phyloP scores from a whole-genome alignment of 2,329 filamentous ascomycete genomes.

The Cladosporium sp. region DNA sequence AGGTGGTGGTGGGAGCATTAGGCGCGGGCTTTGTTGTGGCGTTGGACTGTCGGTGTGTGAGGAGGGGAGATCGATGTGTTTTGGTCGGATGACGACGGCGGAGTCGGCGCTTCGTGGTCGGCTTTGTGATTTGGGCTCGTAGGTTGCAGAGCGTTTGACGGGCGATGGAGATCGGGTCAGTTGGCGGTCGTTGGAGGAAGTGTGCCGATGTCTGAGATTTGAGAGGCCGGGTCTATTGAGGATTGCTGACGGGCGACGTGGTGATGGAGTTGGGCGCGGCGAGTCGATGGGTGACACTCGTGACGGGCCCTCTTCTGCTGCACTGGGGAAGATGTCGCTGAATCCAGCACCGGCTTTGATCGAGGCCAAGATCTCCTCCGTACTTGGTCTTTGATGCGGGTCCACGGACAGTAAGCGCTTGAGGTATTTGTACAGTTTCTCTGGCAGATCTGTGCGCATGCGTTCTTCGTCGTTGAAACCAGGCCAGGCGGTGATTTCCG shows the following conservation, averaged over 20 bases:
- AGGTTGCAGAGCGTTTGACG: conserved; percentile 7
- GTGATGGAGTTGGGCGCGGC: conserved; percentile 20
- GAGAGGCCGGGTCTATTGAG: conserved; percentile 19
- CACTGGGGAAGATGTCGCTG: conserved; percentile 24
- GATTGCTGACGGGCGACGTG: conserved; percentile 22
- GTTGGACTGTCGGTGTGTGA: conserved; percentile 7
- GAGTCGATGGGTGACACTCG: conserved; percentile 44
- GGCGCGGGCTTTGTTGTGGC: conserved; percentile 26
- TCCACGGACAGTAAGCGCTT: conserved; percentile 75
- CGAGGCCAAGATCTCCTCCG: conserved; percentile 74
- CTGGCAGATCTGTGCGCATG: conserved; percentile 74
- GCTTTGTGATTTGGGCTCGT: neutral
- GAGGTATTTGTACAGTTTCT: conserved; percentile 78
- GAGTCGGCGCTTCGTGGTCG: neutral
- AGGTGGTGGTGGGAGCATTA: conserved; percentile 34
- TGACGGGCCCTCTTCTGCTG: conserved; percentile 19
- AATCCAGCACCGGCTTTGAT: conserved; percentile 58
- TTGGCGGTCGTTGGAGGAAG: conserved; percentile 15
- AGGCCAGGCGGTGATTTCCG: conserved; percentile 80
- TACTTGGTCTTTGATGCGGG: conserved; percentile 71
- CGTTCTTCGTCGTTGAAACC: conserved; percentile 62
- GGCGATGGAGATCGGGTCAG: conserved; percentile 16
- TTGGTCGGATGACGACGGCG: conserved; percentile 14
- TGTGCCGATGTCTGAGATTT: conserved; percentile 8
- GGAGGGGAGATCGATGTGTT: conserved; percentile 16